Percentiles rank a stretch among this genome's conserved stretches.
Evolutionary conservation across 495 filamentous ascomycete species (phyloP).

Genomic region (Xylaria palmicola): DNA sequence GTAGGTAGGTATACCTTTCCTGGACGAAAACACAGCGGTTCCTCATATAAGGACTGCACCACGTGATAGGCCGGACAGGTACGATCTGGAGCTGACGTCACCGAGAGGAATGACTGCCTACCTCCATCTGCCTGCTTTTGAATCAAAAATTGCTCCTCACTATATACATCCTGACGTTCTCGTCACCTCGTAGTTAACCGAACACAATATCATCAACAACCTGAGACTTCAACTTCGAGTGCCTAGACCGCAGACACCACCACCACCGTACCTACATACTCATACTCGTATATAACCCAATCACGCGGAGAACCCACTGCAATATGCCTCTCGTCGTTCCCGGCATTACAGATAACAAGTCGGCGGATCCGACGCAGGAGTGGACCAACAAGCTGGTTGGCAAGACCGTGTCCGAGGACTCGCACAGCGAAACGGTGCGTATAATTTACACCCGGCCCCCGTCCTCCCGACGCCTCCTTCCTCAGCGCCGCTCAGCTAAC

Average conservation of each 20-base stretch:
- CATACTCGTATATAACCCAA: no score
- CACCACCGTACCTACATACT: not conserved
- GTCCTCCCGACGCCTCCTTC: not conserved
- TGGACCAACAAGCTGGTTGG: slow-evolving; percentile 75
- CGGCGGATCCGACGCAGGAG: slow-evolving; percentile 53
- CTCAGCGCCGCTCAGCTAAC: slow-evolving; percentile 3
- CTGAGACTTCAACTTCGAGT: no score
- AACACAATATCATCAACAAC: not conserved
- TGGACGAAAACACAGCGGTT: no score
- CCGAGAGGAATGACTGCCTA: not conserved
- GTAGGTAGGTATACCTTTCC: no score
- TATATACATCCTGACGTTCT: not conserved
- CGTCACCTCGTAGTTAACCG: not conserved
- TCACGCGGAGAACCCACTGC: not conserved
- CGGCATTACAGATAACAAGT: slow-evolving; percentile 58
- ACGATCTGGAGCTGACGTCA: slow-evolving; percentile 13
- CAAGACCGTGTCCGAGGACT: slow-evolving; percentile 57
- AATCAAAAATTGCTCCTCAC: no score
- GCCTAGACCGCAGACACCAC: no score
- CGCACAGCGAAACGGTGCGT: slow-evolving; percentile 45
- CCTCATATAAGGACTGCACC: no score
- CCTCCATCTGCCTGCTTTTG: no score
- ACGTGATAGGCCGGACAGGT: not conserved
- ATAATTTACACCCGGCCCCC: not conserved
- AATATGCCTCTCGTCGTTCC: slow-evolving; percentile 85